Base-by-base conservation (phyloP, 148 eudicot species). In the Euryodendron excelsum region DNA sequence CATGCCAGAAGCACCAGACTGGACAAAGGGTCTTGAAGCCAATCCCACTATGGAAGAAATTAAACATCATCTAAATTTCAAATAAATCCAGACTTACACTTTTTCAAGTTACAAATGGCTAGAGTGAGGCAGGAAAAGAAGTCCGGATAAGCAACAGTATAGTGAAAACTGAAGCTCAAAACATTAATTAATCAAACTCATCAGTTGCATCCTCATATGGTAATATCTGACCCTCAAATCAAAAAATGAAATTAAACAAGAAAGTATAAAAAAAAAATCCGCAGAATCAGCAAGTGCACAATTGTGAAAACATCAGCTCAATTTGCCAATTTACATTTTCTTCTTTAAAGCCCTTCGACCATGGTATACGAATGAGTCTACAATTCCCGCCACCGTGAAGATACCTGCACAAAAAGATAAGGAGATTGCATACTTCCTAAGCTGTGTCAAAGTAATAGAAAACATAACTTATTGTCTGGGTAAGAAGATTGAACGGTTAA, bases 351-450 rank as follows among this genome's bases (percentile, higher is more conserved):
- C 98, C 83, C 72, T 90, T 37, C 81, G 88, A 59, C 98, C 92
- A 62, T 94, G 95, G 82, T 92, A 94, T 33, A 94, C 80, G 60
- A 87, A 89, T n/a, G 97, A 87, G 73, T 94, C 98, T 56, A 92
- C 83, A 72, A 94, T 90, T 8, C 98, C 98, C 0, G 97, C 91
- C 55, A 94, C 92, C 3, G 98, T 87, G 68, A 92, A 94, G 39
- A 86, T 79, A 78, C 98, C 98, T 94, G 93, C 68, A 77, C 33
- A 64, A 58, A 67, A 69, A 58, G 30, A 61, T 15, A n/a, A 52
- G 1, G 65, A 15, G 65, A 23, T 56, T 37, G 13, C 28, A 20
- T 28, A 48, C 67, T 84, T 10, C 8, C 9, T 28, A 58, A 17
- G 20, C 17, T 59, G 23, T 15, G 12, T 28, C 56, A 69, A 25